Base-by-base conservation (phyloP, 1,284 basidiomycete genomes). In the Austroboletus novae-zelandiae region DNA sequence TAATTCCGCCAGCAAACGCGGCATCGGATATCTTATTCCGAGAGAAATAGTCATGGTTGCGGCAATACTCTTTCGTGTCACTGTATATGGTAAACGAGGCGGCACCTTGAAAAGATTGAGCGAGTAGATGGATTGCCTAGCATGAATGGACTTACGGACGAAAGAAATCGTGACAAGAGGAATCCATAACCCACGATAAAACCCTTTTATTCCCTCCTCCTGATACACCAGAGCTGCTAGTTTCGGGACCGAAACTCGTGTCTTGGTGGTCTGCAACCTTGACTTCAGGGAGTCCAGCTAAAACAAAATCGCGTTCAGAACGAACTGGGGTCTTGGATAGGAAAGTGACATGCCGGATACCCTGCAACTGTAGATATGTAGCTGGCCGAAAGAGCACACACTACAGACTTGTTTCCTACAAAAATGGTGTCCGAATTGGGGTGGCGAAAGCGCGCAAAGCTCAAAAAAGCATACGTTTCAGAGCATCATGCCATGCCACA, bases 81-180 rank as follows among this genome's bases (percentile, higher is more conserved):
- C 86, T 91, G 70, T 97, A 98, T 61, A 98, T 96, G 14, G 91
- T 94, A 71, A 98, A 97, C 43, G 92, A 95, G 34, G 88, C 86
- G 40, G 90, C 88, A 55, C 90, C 87, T 89, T 60, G 43, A 45
- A 42, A 50, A 58, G 30, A 30, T 50, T 58, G 53, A 40, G 53
- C 31, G 35, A 53, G 50, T 15, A 36, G 51, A 48, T 50, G 20
- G 42, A 42, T 46, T 25, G 25, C n/a, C 40, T 27, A 43, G 43
- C 40, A 44, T 40, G 7, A 25, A 52, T 54, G 40, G 66, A 90
- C 76, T 78, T 74, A 79, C 95, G 89, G 64, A 98, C 95, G 65
- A 96, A 94, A 7, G 94, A 95, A 61, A 99, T 98, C 8, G 96
- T 98, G 71, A 96, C 81, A 48, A 98, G 80, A 30, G 96, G 96